phyloP scores from a whole-genome alignment of 179 eudicot species.

The Gypsophila paniculata region DNA sequence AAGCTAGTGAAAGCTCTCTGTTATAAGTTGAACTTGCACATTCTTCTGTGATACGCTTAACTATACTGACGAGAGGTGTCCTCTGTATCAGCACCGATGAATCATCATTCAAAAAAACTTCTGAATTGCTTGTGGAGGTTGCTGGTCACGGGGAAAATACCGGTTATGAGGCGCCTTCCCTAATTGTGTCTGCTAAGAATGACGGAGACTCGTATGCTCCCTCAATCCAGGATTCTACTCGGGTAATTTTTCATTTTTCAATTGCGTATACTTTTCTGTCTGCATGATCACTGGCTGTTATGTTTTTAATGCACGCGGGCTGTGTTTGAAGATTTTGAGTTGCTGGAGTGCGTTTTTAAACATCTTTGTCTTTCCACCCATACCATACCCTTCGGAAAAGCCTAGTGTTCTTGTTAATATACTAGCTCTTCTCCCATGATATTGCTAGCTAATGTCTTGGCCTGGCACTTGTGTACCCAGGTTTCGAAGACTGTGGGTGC shows the following conservation, averaged over 20 bases:
- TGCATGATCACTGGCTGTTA: not conserved
- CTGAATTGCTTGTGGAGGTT: constrained; percentile 61
- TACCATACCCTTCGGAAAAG: not conserved
- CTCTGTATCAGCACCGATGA: constrained; percentile 53
- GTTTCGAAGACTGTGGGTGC: no score
- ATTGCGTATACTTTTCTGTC: not conserved
- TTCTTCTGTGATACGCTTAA: not conserved
- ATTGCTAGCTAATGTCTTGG: no score
- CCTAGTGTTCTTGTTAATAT: not conserved
- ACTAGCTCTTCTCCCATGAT: not conserved
- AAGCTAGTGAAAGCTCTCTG: not conserved
- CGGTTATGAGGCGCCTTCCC: constrained; percentile 71
- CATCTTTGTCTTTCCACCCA: no score
- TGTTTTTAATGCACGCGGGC: not conserved
- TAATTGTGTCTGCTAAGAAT: constrained; percentile 65
- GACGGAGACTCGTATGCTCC: constrained; percentile 52
- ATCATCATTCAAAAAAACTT: constrained; percentile 50
- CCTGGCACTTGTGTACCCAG: no score
- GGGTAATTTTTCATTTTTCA: constrained; percentile 38
- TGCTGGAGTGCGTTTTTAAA: not conserved
- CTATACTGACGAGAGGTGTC: constrained; percentile 6
- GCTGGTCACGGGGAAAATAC: constrained; percentile 70
- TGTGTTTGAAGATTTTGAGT: no score
- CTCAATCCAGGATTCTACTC: constrained; percentile 59
- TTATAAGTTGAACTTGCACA: not conserved